Conservation (phyloP, 192 early-diverging fungal genomes). For the Backusella luteola region DNA sequence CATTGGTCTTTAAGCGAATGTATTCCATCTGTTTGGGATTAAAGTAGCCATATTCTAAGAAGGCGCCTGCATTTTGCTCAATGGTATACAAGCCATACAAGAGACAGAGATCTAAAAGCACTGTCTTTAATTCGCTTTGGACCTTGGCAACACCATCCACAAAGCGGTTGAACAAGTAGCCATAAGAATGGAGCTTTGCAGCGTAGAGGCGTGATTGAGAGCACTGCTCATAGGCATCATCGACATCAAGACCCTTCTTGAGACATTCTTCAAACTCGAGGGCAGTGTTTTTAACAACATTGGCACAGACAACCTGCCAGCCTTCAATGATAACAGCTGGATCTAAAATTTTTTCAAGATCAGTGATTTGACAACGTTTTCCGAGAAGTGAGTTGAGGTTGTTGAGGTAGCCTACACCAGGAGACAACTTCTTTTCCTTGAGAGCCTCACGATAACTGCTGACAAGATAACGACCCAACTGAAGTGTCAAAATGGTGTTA, state of each 20-base stretch:
- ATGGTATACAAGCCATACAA: conserved; percentile 86
- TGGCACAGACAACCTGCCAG: conserved; percentile 79
- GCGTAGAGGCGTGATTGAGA: conserved; percentile 81
- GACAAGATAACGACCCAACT: conserved; percentile 84
- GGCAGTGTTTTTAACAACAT: conserved; percentile 80
- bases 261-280: conserved; percentile 71
- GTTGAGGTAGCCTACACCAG: conserved; percentile 76
- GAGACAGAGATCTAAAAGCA: conserved; percentile 69
- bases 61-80: conserved; percentile 77
- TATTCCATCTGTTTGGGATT: conserved; percentile 66
- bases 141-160: conserved; percentile 68
- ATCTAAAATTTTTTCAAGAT: conserved; percentile 45
- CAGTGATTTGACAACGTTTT: conserved; percentile 49
- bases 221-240: conserved; percentile 86
- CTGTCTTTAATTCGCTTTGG: conserved; percentile 55
- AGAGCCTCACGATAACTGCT: conserved; percentile 65
- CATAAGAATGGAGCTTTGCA: conserved; percentile 83
- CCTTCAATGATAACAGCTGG: conserved; percentile 71
- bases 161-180: conserved; percentile 85
- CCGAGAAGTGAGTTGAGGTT: conserved; percentile 45
- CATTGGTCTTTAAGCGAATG: conserved; percentile 64
- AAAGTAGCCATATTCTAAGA: conserved; percentile 86
- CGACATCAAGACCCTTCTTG: conserved; percentile 65
- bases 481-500: conserved; percentile 89
- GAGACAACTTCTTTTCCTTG: conserved; percentile 74